These are phyloP conservation scores for Fusarium pilosicola DNA, from an alignment of 2,329 filamentous ascomycete species.

Conservation along the genomic window DNA sequence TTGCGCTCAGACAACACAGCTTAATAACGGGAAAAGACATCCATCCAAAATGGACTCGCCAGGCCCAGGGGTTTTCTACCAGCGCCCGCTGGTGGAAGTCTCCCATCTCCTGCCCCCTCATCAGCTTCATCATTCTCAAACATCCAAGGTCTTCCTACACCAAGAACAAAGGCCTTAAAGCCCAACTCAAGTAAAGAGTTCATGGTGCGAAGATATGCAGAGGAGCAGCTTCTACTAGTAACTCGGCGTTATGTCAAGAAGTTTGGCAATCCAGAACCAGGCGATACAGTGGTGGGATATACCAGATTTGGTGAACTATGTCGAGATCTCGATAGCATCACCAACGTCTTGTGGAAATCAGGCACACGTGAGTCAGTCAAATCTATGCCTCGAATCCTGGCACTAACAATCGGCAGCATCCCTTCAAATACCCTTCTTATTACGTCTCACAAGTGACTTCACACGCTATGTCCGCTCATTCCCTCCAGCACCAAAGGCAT, in stretches of 20 bases:
- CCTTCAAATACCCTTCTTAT: conserved; percentile 84
- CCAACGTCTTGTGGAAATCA: conserved; percentile 87
- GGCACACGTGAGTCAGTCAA: conserved; percentile 75
- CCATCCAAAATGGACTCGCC: conserved; percentile 8
- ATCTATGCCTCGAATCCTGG: no score
- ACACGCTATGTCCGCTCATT: conserved; percentile 79
- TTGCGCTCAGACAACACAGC: no score
- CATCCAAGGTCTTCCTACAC: conserved; percentile 61
- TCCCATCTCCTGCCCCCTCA: conserved; percentile 67
- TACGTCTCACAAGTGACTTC: conserved; percentile 79
- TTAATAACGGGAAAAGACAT: no score
- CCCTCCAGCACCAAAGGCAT: conserved; percentile 66
- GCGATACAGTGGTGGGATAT: conserved; percentile 63
- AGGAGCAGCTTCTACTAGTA: conserved; percentile 62
- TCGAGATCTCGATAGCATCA: conserved; percentile 75
- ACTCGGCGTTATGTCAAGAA: conserved; percentile 71
- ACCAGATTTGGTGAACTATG: conserved; percentile 75
- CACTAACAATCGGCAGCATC: conserved; percentile 29
- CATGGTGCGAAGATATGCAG: conserved; percentile 66
- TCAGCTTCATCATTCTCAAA: conserved; percentile 54
- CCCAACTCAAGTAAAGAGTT: conserved; percentile 70
- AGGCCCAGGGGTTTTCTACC: conserved; percentile 64
- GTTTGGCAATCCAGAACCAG: conserved; percentile 57
- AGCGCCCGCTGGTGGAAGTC: conserved; percentile 48
- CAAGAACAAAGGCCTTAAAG: conserved; percentile 61